Conservation (phyloP, 2,329 filamentous ascomycete species). For the Talaromyces sp. region DNA sequence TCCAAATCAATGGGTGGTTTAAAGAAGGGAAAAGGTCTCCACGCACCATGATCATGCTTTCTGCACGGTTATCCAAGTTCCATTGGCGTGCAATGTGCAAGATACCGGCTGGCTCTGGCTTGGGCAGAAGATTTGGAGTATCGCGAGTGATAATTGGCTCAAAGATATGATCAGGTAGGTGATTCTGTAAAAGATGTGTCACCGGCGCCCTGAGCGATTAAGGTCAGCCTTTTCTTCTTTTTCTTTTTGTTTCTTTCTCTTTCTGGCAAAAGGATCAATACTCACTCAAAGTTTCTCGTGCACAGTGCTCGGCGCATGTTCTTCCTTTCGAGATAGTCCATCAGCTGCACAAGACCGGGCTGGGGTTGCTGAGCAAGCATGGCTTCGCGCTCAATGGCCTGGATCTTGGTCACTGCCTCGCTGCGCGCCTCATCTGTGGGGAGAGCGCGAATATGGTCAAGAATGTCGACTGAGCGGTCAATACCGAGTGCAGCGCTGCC, state of each 20-base stretch:
- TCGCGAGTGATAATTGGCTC: conserved; percentile 78
- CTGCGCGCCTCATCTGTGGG: conserved; percentile 56
- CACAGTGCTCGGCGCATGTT: conserved; percentile 76
- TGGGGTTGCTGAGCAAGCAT: conserved; percentile 80
- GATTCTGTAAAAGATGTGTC: conserved; percentile 57
- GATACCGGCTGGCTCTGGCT: conserved; percentile 84
- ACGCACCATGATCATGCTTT: conserved; percentile 36
- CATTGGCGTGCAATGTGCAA: conserved; percentile 76
- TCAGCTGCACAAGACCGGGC: conserved; percentile 70
- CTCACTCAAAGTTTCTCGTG: conserved; percentile 83
- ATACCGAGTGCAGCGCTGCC: conserved; percentile 62
- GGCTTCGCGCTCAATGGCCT: conserved; percentile 71
- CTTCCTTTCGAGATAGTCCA: conserved; percentile 71
- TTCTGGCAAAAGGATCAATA: conserved; percentile 10
- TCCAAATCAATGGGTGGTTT: background rate
- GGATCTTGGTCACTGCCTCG: conserved; percentile 67
- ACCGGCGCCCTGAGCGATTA: conserved; percentile 33
- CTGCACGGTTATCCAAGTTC: conserved; percentile 54
- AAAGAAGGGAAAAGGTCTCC: too few species aligned
- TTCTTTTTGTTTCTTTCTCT: background rate
- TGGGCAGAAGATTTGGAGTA: conserved; percentile 62
- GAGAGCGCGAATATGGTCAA: conserved; percentile 78
- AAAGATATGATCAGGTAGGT: conserved; percentile 65
- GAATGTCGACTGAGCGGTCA: conserved; percentile 70
- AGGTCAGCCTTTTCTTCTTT: background rate